phyloP scores from a whole-genome alignment of 2,329 filamentous ascomycete species.

The Hypoxylon sp. region DNA sequence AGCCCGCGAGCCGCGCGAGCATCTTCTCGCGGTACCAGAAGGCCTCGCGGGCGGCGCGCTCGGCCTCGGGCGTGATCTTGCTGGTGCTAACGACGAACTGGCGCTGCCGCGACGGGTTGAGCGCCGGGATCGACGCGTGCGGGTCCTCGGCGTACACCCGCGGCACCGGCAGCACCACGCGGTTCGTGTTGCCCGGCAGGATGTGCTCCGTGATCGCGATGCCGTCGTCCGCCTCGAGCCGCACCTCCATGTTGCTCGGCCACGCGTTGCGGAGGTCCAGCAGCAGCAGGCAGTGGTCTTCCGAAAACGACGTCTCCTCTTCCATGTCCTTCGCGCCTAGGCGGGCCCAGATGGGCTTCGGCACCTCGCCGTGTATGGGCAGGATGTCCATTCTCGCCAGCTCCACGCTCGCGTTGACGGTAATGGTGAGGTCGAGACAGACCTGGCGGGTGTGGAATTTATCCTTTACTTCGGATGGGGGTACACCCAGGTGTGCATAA shows the following conservation, averaged over 20 bases:
- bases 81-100: constrained; percentile 89
- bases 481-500: constrained; percentile 80
- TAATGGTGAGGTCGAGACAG: constrained; percentile 81
- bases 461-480: constrained; percentile 71
- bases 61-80: constrained; percentile 79
- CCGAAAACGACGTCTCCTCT: constrained; percentile 52
- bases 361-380: constrained; percentile 73
- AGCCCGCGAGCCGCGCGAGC: constrained; percentile 72
- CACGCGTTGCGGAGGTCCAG: constrained; percentile 90
- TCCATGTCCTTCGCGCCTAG: constrained; percentile 46
- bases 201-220: constrained; percentile 63
- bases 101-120: constrained; percentile 83
- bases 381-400: constrained; percentile 81
- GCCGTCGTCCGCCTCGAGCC: constrained; percentile 62
- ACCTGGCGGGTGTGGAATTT: constrained; percentile 87
- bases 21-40: constrained; percentile 93
- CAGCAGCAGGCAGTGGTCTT: constrained; percentile 77
- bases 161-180: constrained; percentile 78
- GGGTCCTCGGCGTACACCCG: constrained; percentile 80
- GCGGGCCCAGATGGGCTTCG: constrained; percentile 64
- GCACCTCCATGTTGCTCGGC: constrained; percentile 79
- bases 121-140: constrained; percentile 77
- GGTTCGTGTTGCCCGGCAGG: constrained; percentile 72
- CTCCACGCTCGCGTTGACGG: constrained; percentile 91
- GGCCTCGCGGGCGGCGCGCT: constrained; percentile 78